Evolutionary conservation across 768 basidiomycete species (phyloP).

Genomic region (Daedaleopsis sinensis): DNA sequence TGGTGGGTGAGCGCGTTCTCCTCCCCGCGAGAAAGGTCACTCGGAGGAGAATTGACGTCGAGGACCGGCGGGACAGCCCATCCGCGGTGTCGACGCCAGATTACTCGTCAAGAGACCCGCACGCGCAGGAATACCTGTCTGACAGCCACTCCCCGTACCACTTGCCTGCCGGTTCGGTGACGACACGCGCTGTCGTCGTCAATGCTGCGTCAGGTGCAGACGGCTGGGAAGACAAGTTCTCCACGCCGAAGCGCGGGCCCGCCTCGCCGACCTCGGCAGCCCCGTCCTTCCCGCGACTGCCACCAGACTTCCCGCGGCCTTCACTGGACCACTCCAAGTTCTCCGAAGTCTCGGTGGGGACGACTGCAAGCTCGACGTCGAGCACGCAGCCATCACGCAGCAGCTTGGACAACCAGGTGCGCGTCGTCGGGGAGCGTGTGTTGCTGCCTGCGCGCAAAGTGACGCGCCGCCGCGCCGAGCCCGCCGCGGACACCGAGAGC

Average conservation of each 20-base stretch:
- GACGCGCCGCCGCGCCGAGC: neutral
- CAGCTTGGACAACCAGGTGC: neutral
- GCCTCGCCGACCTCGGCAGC: neutral
- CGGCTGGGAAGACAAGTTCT: conserved; percentile 17
- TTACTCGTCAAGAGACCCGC: too few species aligned
- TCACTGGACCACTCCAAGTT: neutral
- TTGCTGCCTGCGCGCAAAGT: neutral
- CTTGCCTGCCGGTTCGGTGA: neutral
- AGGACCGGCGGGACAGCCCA: neutral
- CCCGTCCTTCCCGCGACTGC: neutral
- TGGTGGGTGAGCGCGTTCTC: conserved; percentile 12
- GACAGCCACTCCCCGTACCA: neutral
- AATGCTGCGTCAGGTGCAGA: neutral
- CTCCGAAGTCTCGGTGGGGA: neutral
- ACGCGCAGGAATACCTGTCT: neutral
- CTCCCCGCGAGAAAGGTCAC: conserved; percentile 14
- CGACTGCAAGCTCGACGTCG: neutral
- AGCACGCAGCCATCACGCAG: neutral
- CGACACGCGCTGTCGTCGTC: neutral
- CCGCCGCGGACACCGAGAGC: neutral
- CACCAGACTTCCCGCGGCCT: neutral
- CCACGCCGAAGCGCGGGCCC: conserved; percentile 12
- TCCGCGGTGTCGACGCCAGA: too few species aligned
- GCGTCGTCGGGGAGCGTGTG: neutral
- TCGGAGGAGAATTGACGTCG: neutral